Percentiles rank a stretch among this genome's conserved stretches.
These are phyloP conservation scores for Zygoascus hellenicus DNA, from an alignment of 1,139 yeast species.

Conservation along the genomic window DNA sequence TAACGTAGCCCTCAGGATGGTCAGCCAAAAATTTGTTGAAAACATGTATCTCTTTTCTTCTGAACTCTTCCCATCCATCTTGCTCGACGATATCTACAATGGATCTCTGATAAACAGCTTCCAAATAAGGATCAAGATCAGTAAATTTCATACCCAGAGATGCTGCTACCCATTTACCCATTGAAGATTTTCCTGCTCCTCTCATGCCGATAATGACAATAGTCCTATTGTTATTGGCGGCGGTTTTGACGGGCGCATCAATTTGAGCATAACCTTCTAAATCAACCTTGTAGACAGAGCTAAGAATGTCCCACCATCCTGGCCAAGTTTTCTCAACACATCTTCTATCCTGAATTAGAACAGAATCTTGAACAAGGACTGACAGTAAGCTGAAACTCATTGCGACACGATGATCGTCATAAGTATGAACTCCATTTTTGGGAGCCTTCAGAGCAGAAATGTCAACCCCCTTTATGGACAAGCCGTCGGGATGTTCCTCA, in stretches of 20 bases:
- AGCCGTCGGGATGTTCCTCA: slow-evolving; percentile 85
- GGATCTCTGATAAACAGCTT: slow-evolving; percentile 46
- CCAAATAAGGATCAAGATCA: slow-evolving; percentile 75
- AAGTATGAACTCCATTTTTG: slow-evolving; percentile 56
- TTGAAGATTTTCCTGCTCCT: slow-evolving; percentile 92
- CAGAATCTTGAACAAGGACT: slow-evolving; percentile 46
- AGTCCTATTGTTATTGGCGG: slow-evolving; percentile 45
- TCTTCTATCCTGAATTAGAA: slow-evolving; percentile 73
- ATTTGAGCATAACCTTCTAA: slow-evolving; percentile 49
- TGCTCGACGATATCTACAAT: slow-evolving; percentile 63
- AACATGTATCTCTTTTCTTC: slow-evolving; percentile 58
- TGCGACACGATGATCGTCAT: slow-evolving; percentile 97
- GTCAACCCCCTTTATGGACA: slow-evolving; percentile 65
- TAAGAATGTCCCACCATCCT: slow-evolving; percentile 97
- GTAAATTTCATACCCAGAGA: slow-evolving; percentile 64
- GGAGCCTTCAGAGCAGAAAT: slow-evolving; percentile 43
- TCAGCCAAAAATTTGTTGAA: slow-evolving; percentile 48
- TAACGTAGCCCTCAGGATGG: slow-evolving; percentile 54
- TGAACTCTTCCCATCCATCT: slow-evolving; percentile 83
- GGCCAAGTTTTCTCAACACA: slow-evolving; percentile 99
- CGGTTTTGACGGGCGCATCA: neutral
- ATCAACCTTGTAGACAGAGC: slow-evolving; percentile 55
- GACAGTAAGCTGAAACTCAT: slow-evolving; percentile 93
- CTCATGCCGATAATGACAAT: slow-evolving; percentile 93
- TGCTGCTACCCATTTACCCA: slow-evolving; percentile 74